A percentile compares a stretch with the other conserved stretches of the same genome.
Conservation (phyloP, 2,329 filamentous ascomycete genomes). For the Nannizziopsis arthrosporioides region DNA sequence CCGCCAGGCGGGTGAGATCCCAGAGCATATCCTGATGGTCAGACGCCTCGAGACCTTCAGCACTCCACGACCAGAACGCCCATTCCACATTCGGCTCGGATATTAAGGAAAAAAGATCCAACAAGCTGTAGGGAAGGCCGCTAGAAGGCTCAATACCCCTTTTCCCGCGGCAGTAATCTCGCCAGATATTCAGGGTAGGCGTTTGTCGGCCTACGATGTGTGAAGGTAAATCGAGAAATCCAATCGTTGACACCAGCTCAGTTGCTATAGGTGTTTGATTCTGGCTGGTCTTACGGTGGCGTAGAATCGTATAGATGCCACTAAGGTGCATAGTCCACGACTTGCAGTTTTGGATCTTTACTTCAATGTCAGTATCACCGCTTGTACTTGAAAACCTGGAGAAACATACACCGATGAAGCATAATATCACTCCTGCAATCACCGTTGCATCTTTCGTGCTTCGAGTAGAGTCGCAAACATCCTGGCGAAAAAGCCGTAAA, state of each 20-base stretch:
- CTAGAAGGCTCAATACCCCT: slow-evolving; percentile 11
- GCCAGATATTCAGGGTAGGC: slow-evolving; percentile 12
- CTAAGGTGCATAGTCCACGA: slow-evolving; percentile 14
- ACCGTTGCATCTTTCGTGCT: slow-evolving; percentile 11
- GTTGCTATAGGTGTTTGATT: slow-evolving; percentile 8
- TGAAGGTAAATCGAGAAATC: slow-evolving; percentile 13
- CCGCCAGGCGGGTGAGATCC: slow-evolving; percentile 11
- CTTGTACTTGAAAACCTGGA: neutral
- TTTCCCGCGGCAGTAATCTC: slow-evolving; percentile 14
- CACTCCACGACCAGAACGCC: slow-evolving; percentile 11
- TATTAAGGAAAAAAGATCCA: slow-evolving; percentile 12
- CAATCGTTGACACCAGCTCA: slow-evolving; percentile 11
- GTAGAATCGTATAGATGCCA: slow-evolving; percentile 11
- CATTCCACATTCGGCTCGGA: slow-evolving; percentile 10
- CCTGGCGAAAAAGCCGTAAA: slow-evolving; percentile 10
- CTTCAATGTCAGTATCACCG: neutral
- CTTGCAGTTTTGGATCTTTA: slow-evolving; percentile 13
- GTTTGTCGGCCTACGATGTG: slow-evolving; percentile 12
- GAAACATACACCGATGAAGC: slow-evolving; percentile 10
- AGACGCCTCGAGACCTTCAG: neutral
- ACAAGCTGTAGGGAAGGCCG: slow-evolving; percentile 12
- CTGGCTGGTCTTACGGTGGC: slow-evolving; percentile 5
- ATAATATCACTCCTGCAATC: slow-evolving; percentile 12
- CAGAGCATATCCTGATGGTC: slow-evolving; percentile 3
- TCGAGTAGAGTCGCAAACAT: slow-evolving; percentile 8